Evolutionary conservation across 352 stramenopile genomes (phyloP).

Genomic region (Phytophthora meadii): DNA sequence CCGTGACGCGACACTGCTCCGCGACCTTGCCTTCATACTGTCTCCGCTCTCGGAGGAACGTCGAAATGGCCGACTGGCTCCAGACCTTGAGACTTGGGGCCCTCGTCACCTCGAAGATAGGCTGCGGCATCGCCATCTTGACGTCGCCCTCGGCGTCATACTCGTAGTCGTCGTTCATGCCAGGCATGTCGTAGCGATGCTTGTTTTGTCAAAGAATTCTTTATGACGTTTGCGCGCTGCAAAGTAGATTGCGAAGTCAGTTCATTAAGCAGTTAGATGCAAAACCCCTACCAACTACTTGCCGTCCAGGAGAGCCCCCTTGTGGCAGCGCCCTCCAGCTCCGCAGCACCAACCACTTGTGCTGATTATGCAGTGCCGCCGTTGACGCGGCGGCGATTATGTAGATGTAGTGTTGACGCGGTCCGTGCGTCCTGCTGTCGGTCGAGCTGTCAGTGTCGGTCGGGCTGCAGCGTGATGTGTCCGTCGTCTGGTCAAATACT

Average conservation of each 20-base stretch:
- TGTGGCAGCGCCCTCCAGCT: too few relatives aligned
- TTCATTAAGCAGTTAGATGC: too few relatives aligned
- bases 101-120: not conserved
- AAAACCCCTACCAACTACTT: too few relatives aligned
- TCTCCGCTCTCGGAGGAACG: not conserved
- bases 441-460: not conserved
- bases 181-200: not conserved
- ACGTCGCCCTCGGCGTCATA: conserved; percentile 1
- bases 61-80: not conserved
- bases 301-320: too few relatives aligned
- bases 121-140: not conserved
- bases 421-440: conserved; percentile 1
- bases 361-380: not conserved
- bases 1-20: not conserved
- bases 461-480: not conserved
- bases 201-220: conserved; percentile 6
- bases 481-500: not conserved
- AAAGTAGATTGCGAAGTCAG: too few relatives aligned
- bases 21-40: conserved; percentile 1
- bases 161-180: not conserved
- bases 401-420: conserved; percentile 1
- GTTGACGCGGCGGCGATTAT: conserved; percentile 1
- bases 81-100: not conserved
- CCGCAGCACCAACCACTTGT: too few relatives aligned
- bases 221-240: not conserved